Evolutionary conservation across 2,329 filamentous ascomycete species (phyloP).

Genomic region (Aureobasidium leucospermi): DNA sequence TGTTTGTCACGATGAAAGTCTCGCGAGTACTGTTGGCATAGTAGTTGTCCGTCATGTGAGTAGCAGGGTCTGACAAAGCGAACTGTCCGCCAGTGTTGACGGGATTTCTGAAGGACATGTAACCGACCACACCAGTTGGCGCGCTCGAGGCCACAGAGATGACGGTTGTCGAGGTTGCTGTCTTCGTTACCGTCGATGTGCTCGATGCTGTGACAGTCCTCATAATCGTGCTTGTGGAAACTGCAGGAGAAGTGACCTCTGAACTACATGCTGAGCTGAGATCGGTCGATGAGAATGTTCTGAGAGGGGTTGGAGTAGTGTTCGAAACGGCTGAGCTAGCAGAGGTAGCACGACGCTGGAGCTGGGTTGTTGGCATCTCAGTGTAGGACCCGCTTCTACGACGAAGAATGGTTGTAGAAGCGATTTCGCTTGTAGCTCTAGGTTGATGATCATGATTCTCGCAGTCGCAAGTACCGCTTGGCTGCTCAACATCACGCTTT

Average conservation of each 20-base stretch:
- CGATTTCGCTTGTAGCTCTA: slow-evolving; percentile 5
- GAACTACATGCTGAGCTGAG: slow-evolving; percentile 13
- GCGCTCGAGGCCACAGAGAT: slow-evolving; percentile 13
- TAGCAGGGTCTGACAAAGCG: slow-evolving; percentile 11
- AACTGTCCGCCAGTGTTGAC: slow-evolving; percentile 10
- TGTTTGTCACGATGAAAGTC: slow-evolving; percentile 11
- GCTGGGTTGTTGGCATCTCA: slow-evolving; percentile 7
- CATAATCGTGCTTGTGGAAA: neutral
- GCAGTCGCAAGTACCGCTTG: slow-evolving; percentile 8
- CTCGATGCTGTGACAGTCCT: slow-evolving; percentile 17
- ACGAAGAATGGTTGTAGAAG: slow-evolving; percentile 10
- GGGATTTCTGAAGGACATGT: slow-evolving; percentile 6
- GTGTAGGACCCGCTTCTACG: slow-evolving; percentile 3
- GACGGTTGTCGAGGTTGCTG: slow-evolving; percentile 3
- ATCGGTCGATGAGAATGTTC: slow-evolving; percentile 9
- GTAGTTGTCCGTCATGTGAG: slow-evolving; percentile 15
- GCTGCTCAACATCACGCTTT: slow-evolving; percentile 12
- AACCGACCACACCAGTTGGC: slow-evolving; percentile 11
- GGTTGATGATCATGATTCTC: neutral
- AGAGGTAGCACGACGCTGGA: slow-evolving; percentile 9
- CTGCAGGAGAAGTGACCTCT: slow-evolving; percentile 7
- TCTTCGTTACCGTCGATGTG: slow-evolving; percentile 15
- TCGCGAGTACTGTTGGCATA: slow-evolving; percentile 10
- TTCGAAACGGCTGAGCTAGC: neutral
- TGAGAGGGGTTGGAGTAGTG: slow-evolving; percentile 10